Conservation (phyloP, 257 asterid genomes). For the Echites panduratus region DNA sequence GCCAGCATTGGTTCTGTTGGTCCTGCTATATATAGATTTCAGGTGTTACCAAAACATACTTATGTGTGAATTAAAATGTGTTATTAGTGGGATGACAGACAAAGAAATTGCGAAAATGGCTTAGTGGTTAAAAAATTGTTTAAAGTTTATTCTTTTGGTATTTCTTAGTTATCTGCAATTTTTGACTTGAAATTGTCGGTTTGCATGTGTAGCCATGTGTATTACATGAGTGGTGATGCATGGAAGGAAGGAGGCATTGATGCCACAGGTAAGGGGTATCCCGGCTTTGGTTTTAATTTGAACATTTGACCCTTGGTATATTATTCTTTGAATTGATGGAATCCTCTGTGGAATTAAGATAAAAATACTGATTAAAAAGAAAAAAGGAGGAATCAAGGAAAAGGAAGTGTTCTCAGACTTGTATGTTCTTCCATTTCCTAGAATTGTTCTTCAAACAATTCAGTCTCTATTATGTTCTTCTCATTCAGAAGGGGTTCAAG, state of each 20-base stretch:
- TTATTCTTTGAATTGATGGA: not conserved
- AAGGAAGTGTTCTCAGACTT: not conserved
- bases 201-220: constrained; percentile 75
- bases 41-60: not conserved
- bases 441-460: not conserved
- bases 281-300: not conserved
- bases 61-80: not conserved
- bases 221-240: constrained; percentile 99
- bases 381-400: not conserved
- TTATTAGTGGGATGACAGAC: not conserved
- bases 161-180: not conserved
- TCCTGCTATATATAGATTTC: not conserved
- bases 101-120: not conserved
- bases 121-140: not conserved
- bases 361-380: not conserved
- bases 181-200: constrained; percentile 18
- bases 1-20: not conserved
- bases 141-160: not conserved
- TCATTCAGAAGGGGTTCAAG: not conserved
- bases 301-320: not conserved
- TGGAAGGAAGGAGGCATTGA: constrained; percentile 99
- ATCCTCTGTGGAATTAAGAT: not conserved
- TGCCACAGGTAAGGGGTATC: constrained; percentile 79
- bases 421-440: not conserved
- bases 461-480: not conserved